Base-by-base conservation (phyloP, 176 grass and related monocot genomes). In the Oryza coarctata region DNA sequence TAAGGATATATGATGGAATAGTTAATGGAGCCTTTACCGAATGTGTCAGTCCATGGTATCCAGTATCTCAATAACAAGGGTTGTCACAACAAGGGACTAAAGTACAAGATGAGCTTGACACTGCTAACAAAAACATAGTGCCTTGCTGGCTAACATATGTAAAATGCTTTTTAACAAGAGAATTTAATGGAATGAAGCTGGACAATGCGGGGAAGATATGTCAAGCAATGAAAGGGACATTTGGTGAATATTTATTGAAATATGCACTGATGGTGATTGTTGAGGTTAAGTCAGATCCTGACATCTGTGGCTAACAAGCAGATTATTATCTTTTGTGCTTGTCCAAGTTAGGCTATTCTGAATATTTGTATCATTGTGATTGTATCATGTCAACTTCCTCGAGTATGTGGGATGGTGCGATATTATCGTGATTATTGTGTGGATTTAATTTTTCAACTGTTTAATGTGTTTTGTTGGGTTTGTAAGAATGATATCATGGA, bases 151-250 rank as follows among this genome's bases (percentile, higher is more conserved):
- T 38, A 40, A 27, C 70, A 80, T 15, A 7, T 0, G 32, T 69
- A 60, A 36, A 3, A 1, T 73, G 18, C 7, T 28, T 23, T 64
- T 65, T 65, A 73, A 45, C 30, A 73, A 65, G 7, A n/a, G 7
- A 15, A 31, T 60, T 43, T 61, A 0, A 26, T 20, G 4, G 18
- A 52, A 17, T 2, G 38, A 73, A 8, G 28, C 22, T 67, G 60
- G 33, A 74, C 5, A 20, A 12, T 31, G 11, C n/a, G 39, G 39
- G 36, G 13, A 18, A 78, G 52, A 33, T 85, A 15, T 22, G 4
- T 76, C 35, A 55, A n/a, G 76, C 11, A 73, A 80, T 36, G 23
- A 79, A 73, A 41, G 9, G 6, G 20, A 61, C n/a, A 40, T 73
- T 50, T 32, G 18, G 27, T 0, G 22, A 70, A 74, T 68, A 14